These are phyloP conservation scores for Drechslerella dactyloides DNA, from an alignment of 2,329 filamentous ascomycete genomes.

Conservation along the genomic window DNA sequence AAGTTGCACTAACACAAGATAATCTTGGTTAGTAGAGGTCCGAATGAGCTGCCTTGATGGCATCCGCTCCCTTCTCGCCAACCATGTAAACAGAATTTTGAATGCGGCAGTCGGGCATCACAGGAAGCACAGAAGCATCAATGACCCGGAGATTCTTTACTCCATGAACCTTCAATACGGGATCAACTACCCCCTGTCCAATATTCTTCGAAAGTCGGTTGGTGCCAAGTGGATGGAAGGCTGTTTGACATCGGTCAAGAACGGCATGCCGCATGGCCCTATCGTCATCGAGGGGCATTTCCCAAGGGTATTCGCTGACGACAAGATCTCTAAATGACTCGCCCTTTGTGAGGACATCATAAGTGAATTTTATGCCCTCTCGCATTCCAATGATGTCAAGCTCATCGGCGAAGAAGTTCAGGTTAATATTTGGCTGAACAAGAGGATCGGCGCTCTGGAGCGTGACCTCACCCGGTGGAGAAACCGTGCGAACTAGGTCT, in stretches of 20 bases:
- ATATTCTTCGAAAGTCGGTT: conserved; percentile 62
- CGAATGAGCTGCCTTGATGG: conserved; percentile 59
- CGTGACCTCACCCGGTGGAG: conserved; percentile 59
- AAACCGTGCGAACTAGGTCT: conserved; percentile 62
- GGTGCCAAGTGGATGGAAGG: conserved; percentile 67
- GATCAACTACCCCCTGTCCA: conserved; percentile 49
- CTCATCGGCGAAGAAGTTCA: conserved; percentile 62
- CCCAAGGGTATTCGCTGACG: conserved; percentile 66
- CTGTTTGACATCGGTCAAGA: conserved; percentile 67
- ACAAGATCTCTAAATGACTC: conserved; percentile 66
- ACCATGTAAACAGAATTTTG: conserved; percentile 69
- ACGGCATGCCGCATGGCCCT: conserved; percentile 66
- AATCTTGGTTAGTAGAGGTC: conserved; percentile 49
- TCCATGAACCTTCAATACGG: conserved; percentile 63
- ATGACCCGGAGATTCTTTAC: conserved; percentile 64
- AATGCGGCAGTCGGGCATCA: conserved; percentile 65
- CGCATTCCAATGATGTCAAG: conserved; percentile 66
- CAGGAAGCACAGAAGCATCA: conserved; percentile 66
- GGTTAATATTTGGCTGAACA: conserved; percentile 59
- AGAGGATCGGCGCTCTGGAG: conserved; percentile 59
- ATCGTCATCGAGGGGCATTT: conserved; percentile 66
- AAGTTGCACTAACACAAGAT: too few species aligned
- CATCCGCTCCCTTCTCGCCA: conserved; percentile 64
- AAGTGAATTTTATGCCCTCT: conserved; percentile 65
- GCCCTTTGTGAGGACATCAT: conserved; percentile 67